Evolutionary conservation across 129 eudicot species (phyloP).

Genomic region (Kitagawia praeruptora): DNA sequence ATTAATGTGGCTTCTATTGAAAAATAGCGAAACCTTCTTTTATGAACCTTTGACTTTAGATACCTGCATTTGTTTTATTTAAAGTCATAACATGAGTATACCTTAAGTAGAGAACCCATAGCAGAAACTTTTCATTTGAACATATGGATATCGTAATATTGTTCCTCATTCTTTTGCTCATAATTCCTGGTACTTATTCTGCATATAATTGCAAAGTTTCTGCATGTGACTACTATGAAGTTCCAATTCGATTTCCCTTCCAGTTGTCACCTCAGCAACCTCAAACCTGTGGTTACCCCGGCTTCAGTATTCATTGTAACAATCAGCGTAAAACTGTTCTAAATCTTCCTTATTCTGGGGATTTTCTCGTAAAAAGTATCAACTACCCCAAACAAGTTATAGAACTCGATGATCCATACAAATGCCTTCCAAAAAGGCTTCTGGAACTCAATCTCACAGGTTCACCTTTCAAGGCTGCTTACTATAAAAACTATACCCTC

Average conservation of each 20-base stretch:
- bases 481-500: conserved; percentile 18
- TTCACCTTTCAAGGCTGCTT: conserved; percentile 16
- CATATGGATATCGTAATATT: conserved; percentile 8
- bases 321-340: conserved; percentile 5
- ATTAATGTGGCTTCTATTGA: background rate
- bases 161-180: conserved; percentile 12
- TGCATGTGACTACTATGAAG: conserved; percentile 2
- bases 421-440: conserved; percentile 24
- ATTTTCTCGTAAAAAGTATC: conserved; percentile 18
- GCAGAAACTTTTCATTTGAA: background rate
- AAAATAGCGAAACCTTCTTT: background rate
- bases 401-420: conserved; percentile 14
- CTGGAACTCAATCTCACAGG: conserved; percentile 18
- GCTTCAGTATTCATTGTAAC: conserved; percentile 20
- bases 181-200: conserved; percentile 1
- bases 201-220: conserved; percentile 10
- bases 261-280: conserved; percentile 7
- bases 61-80: background rate
- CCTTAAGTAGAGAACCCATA: background rate
- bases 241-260: conserved; percentile 27
- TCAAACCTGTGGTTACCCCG: conserved; percentile 25
- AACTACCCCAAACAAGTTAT: conserved; percentile 9
- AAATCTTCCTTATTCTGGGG: conserved; percentile 20
- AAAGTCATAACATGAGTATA: background rate
- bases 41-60: conserved; percentile 5